Percentiles rank a stretch among this genome's conserved stretches.
phyloP scores from a whole-genome alignment of 2,329 filamentous ascomycete species.

The Pseudodiploospora longispora region DNA sequence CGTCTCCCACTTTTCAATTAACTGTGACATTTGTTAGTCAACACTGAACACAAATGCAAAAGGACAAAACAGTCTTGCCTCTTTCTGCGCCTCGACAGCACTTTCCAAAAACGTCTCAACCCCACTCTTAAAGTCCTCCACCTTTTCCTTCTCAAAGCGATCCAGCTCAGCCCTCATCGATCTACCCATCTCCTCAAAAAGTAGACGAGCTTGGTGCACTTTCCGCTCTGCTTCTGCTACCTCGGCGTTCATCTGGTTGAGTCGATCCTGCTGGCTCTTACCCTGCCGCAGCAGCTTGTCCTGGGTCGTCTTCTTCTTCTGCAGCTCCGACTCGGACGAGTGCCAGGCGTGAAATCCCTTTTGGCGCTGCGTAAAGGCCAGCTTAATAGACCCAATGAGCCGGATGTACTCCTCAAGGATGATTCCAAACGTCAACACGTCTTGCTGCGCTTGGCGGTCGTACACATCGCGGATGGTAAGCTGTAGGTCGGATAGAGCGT shows the following conservation, averaged over 20 bases:
- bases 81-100: slow-evolving; percentile 95
- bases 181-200: slow-evolving; percentile 97
- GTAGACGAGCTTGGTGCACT: slow-evolving; percentile 77
- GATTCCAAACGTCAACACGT: slow-evolving; percentile 91
- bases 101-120: slow-evolving; percentile 97
- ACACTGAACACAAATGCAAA: neutral
- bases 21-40: slow-evolving; percentile 28
- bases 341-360: slow-evolving; percentile 97
- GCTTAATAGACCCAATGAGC: slow-evolving; percentile 89
- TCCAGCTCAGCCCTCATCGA: slow-evolving; percentile 88
- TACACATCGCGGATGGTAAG: slow-evolving; percentile 92
- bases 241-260: slow-evolving; percentile 87
- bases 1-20: slow-evolving; percentile 92
- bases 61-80: slow-evolving; percentile 49
- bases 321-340: slow-evolving; percentile 76
- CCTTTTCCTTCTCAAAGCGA: slow-evolving; percentile 92
- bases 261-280: slow-evolving; percentile 87
- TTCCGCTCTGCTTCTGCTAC: slow-evolving; percentile 92
- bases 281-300: slow-evolving; percentile 95
- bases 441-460: slow-evolving; percentile 92
- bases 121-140: slow-evolving; percentile 97
- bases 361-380: slow-evolving; percentile 83
- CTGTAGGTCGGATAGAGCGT: slow-evolving; percentile 87
- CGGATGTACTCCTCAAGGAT: slow-evolving; percentile 98
- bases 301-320: slow-evolving; percentile 80